Percentiles rank a stretch among this genome's conserved stretches.
These are phyloP conservation scores for Eurotiales sp. DNA, from an alignment of 2,329 filamentous ascomycete genomes.

Conservation along the genomic window DNA sequence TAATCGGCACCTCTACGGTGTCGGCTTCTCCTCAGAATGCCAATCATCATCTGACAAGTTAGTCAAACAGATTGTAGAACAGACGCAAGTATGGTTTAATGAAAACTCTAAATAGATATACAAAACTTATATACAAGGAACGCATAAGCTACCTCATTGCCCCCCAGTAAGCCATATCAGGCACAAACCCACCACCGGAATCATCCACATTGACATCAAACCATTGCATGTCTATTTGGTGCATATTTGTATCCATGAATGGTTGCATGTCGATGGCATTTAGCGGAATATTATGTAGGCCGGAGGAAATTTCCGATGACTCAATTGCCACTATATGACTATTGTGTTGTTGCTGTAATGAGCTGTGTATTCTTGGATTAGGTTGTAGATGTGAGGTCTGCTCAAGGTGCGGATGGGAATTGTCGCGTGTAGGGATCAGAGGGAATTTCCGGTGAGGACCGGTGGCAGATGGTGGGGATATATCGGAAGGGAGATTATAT, in stretches of 20 bases:
- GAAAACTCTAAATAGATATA: no score
- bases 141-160: constrained; percentile 17
- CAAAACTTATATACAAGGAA: no score
- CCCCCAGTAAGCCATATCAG: constrained; percentile 12
- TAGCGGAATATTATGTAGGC: neutral
- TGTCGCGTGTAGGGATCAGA: no score
- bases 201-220: constrained; percentile 15
- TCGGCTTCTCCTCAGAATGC: no score
- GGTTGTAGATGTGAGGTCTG: neutral
- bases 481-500: no score
- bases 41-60: no score
- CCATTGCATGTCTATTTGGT: constrained; percentile 10
- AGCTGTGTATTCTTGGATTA: neutral
- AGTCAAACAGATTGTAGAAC: no score
- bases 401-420: neutral
- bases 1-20: no score
- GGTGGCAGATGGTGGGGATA: no score
- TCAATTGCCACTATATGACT: neutral
- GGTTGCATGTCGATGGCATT: neutral
- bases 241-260: neutral
- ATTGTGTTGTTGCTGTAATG: neutral
- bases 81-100: no score
- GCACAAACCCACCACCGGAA: constrained; percentile 15
- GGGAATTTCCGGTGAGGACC: no score
- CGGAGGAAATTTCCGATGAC: neutral